phyloP scores from a whole-genome alignment of 257 asterid genomes.

The Scutellaria baicalensis region DNA sequence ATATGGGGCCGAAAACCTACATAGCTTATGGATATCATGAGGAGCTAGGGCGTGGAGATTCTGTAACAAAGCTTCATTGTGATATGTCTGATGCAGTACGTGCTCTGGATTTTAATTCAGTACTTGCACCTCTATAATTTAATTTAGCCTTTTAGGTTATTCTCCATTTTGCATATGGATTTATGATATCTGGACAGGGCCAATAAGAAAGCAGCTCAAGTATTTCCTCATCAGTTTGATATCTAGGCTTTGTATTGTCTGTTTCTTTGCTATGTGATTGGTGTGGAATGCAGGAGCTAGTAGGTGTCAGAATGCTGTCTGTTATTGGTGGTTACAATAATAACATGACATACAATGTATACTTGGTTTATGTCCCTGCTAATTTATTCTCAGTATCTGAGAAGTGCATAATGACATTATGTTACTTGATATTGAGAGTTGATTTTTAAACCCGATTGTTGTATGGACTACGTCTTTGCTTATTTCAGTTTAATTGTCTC shows the following conservation, averaged over 20 bases:
- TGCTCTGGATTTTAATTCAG: background rate
- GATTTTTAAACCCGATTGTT: background rate
- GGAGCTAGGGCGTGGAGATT: constrained; percentile 50
- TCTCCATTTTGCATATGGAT: background rate
- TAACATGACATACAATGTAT: background rate
- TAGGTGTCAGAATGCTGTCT: background rate
- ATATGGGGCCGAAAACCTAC: constrained; percentile 51
- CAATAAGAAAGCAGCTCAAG: background rate
- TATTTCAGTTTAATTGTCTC: background rate
- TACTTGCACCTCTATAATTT: background rate
- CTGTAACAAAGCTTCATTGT: constrained; percentile 43
- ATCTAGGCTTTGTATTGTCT: background rate
- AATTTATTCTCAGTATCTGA: background rate
- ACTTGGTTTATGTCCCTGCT: background rate
- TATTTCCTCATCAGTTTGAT: background rate
- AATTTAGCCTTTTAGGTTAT: background rate
- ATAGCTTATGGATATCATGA: constrained; percentile 37
- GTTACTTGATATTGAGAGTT: background rate
- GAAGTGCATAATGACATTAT: background rate
- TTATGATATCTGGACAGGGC: background rate
- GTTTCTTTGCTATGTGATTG: background rate
- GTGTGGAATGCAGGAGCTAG: background rate
- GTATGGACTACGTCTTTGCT: background rate
- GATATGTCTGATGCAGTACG: constrained; percentile 45
- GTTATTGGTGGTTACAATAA: background rate